Percentiles rank a stretch among this genome's conserved stretches.
Conservation (phyloP, 306 rosid species). For the Dicorynia guianensis region DNA sequence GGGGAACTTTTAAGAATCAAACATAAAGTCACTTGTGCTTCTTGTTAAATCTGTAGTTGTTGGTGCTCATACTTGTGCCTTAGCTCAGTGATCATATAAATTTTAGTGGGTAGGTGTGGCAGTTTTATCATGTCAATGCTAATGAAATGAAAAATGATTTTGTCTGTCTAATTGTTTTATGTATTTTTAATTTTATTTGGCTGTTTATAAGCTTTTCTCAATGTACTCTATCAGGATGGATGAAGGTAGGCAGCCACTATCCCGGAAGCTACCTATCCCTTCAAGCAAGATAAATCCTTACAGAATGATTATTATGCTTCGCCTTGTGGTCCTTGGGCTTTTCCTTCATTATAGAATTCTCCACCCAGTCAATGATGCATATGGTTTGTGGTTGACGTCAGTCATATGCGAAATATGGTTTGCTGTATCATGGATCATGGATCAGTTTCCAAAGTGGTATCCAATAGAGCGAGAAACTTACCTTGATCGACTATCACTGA, state of each 20-base stretch:
- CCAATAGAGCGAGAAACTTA: constrained; percentile 83
- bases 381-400: constrained; percentile 83
- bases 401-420: constrained; percentile 94
- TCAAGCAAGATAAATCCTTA: constrained; percentile 88
- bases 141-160: not conserved
- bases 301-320: constrained; percentile 74
- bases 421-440: constrained; percentile 85
- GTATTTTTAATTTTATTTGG: not conserved
- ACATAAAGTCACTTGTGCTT: not conserved
- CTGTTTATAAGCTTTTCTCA: constrained; percentile 30
- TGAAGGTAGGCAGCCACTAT: constrained; percentile 85
- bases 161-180: not conserved
- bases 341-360: constrained; percentile 83
- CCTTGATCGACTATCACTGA: constrained; percentile 75
- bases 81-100: constrained; percentile 21
- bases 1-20: not conserved
- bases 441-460: constrained; percentile 88
- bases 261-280: constrained; percentile 69
- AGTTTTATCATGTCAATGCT: not conserved
- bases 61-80: constrained; percentile 4
- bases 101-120: not conserved
- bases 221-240: constrained; percentile 73
- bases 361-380: constrained; percentile 81
- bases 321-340: constrained; percentile 66
- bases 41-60: not conserved